phyloP scores from a whole-genome alignment of 306 rosid species.

The Crataegus laevigata region DNA sequence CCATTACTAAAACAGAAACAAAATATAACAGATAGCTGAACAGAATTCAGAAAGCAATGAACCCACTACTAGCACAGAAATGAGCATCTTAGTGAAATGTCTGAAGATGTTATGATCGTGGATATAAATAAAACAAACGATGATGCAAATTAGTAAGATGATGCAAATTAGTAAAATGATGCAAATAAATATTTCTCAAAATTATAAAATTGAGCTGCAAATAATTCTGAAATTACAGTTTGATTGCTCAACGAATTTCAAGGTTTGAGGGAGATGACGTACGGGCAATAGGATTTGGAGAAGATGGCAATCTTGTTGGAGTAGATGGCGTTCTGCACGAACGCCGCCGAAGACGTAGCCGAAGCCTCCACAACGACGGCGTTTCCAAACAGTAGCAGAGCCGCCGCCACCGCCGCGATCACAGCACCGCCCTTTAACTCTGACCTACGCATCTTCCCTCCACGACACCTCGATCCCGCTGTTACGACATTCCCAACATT shows the following conservation, averaged over 20 bases:
- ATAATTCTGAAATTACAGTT: neutral
- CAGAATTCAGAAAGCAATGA: too few species aligned
- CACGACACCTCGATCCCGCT: neutral
- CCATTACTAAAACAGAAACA: neutral
- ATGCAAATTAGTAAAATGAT: neutral
- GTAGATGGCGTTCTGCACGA: slow-evolving; percentile 70
- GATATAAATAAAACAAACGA: neutral
- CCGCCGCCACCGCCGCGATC: slow-evolving; percentile 11
- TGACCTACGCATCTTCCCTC: slow-evolving; percentile 14
- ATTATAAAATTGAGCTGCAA: neutral
- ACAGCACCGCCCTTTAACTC: slow-evolving; percentile 2
- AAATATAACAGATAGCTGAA: neutral
- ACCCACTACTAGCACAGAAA: neutral
- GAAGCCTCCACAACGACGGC: slow-evolving; percentile 34
- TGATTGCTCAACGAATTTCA: neutral
- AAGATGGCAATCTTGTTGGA: slow-evolving; percentile 75
- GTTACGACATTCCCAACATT: neutral
- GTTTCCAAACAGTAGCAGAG: slow-evolving; percentile 14
- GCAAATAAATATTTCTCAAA: neutral
- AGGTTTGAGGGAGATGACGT: neutral
- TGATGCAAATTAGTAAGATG: neutral
- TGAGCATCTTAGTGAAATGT: neutral
- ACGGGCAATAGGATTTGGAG: slow-evolving; percentile 97
- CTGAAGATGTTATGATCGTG: neutral
- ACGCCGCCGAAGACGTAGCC: slow-evolving; percentile 48